A percentile compares a stretch with the other conserved stretches of the same genome.
These are phyloP conservation scores for Phytophthora syringae DNA, from an alignment of 352 stramenopile species.

Conservation along the genomic window DNA sequence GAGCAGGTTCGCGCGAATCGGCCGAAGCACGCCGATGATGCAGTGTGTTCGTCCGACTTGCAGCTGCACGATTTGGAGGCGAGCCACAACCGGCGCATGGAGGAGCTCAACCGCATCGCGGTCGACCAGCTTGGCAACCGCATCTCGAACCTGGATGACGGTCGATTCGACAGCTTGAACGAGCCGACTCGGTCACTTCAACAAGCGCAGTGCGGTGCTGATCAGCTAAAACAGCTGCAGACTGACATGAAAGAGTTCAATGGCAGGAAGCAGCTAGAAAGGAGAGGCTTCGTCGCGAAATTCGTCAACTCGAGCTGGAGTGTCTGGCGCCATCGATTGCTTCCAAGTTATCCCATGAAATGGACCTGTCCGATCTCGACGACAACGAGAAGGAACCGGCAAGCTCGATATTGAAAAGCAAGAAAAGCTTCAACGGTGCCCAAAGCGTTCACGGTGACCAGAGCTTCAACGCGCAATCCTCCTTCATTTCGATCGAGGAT, in stretches of 20 bases:
- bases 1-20: constrained; percentile 53
- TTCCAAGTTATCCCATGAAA: constrained; percentile 54
- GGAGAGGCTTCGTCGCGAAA: constrained; percentile 44
- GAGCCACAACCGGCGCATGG: constrained; percentile 60
- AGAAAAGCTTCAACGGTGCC: not conserved
- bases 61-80: constrained; percentile 50
- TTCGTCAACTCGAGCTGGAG: constrained; percentile 55
- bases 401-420: constrained; percentile 3
- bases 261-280: constrained; percentile 48
- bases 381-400: constrained; percentile 25
- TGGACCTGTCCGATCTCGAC: constrained; percentile 44
- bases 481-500: constrained; percentile 29
- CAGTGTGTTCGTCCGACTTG: constrained; percentile 36
- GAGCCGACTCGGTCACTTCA: constrained; percentile 17
- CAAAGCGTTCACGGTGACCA: constrained; percentile 2
- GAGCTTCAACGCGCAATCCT: constrained; percentile 29
- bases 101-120: constrained; percentile 62
- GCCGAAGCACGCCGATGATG: not conserved
- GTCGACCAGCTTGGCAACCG: constrained; percentile 52
- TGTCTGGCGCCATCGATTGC: constrained; percentile 63
- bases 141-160: constrained; percentile 46
- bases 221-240: too few relatives aligned
- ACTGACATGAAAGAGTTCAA: constrained; percentile 45
- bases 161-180: constrained; percentile 25
- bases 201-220: too few relatives aligned